Evolutionary conservation across 2,329 filamentous ascomycete genomes (phyloP).

Genomic region (Tolypocladium capitatum): DNA sequence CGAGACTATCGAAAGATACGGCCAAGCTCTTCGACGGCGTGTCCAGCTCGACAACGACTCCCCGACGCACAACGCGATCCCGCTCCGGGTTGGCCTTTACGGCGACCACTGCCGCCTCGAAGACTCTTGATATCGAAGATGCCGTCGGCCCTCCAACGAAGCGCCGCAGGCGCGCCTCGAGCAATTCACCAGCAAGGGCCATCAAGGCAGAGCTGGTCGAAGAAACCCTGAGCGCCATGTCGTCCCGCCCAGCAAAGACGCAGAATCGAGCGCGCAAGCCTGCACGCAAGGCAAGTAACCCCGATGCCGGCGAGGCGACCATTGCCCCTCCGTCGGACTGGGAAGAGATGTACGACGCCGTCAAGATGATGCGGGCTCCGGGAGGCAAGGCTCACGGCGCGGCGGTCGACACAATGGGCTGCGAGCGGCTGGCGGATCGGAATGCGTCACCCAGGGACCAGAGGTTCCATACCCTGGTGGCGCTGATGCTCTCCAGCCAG

Average conservation of each 20-base stretch:
- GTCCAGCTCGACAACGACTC: constrained; percentile 14
- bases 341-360: constrained; percentile 66
- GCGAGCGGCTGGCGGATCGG: constrained; percentile 56
- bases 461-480: constrained; percentile 74
- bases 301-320: constrained; percentile 23
- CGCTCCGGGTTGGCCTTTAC: constrained; percentile 33
- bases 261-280: constrained; percentile 29
- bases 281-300: constrained; percentile 28
- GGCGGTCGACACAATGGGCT: constrained; percentile 96
- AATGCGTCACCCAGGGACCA: constrained; percentile 39
- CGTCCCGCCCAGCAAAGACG: constrained; percentile 13
- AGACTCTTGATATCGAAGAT: constrained; percentile 44
- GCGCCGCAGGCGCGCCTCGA: constrained; percentile 15
- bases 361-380: constrained; percentile 59
- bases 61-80: constrained; percentile 35
- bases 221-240: constrained; percentile 11
- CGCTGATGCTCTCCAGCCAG: constrained; percentile 83
- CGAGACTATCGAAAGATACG: constrained; percentile 44
- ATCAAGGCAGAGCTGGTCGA: constrained; percentile 27
- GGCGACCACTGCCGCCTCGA: constrained; percentile 11
- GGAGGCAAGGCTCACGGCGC: constrained; percentile 52
- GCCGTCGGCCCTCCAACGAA: constrained; percentile 18
- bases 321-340: constrained; percentile 61
- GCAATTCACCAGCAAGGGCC: constrained; percentile 7
- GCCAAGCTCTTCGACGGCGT: constrained; percentile 35